Evolutionary conservation across 2,329 filamentous ascomycete genomes (phyloP).

Genomic region (Cercospora zeae-maydis): DNA sequence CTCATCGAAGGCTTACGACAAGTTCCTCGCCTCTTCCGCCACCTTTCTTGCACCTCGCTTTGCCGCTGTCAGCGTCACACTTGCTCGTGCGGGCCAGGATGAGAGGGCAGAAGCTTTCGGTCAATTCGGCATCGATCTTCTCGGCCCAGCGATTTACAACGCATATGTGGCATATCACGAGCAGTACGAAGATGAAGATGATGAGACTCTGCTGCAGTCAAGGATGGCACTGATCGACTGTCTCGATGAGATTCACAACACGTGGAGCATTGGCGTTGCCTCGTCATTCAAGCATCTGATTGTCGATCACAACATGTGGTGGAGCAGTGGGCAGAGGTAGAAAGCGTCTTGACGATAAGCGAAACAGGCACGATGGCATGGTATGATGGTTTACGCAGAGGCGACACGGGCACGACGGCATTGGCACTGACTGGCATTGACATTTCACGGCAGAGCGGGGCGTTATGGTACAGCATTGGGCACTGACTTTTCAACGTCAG

Average conservation of each 20-base stretch:
- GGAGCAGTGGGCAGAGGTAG: not conserved
- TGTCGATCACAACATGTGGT: not conserved
- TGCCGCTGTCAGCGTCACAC: not conserved
- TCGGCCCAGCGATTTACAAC: slow-evolving; percentile 1
- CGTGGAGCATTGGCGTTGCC: not conserved
- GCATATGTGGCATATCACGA: slow-evolving; percentile 1
- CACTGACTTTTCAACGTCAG: not conserved
- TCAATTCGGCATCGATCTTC: slow-evolving; percentile 5
- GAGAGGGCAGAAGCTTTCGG: not conserved
- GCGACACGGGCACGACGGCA: too few species aligned
- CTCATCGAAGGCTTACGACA: not conserved
- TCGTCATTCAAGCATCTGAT: not conserved
- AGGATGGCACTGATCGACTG: slow-evolving; percentile 1
- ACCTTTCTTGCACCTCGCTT: slow-evolving; percentile 1
- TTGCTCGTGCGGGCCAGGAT: not conserved
- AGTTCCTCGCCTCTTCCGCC: not conserved
- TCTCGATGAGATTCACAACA: not conserved
- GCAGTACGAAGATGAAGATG: not conserved
- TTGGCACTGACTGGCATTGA: not conserved
- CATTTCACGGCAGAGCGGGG: not conserved
- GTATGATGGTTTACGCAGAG: not conserved
- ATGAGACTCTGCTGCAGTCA: not conserved
- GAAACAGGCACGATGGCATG: not conserved
- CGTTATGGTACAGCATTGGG: not conserved
- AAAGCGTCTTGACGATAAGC: not conserved